Conservation (phyloP, 257 asterid species). For the Solanum raphanifolium region DNA sequence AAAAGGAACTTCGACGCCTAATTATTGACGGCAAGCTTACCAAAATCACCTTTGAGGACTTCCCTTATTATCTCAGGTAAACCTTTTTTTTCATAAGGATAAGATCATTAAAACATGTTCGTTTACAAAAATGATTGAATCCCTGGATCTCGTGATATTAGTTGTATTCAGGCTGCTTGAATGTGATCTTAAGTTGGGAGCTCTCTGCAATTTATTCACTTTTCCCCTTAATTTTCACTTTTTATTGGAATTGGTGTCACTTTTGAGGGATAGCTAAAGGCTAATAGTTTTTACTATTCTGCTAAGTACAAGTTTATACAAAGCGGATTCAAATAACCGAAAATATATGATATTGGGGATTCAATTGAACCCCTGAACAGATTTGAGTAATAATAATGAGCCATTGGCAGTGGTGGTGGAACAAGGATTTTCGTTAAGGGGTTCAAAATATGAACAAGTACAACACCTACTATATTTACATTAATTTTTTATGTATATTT, state of each 20-base stretch:
- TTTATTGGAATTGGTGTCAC: not conserved
- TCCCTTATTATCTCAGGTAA: constrained; percentile 88
- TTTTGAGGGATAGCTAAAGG: not conserved
- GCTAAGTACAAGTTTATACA: not conserved
- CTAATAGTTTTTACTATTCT: not conserved
- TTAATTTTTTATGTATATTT: too few species aligned
- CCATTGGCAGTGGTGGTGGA: not conserved
- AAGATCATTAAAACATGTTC: too few species aligned
- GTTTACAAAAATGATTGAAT: too few species aligned
- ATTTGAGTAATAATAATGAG: not conserved
- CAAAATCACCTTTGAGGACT: constrained; percentile 48
- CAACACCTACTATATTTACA: too few species aligned
- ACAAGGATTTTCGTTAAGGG: not conserved
- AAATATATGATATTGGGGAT: not conserved
- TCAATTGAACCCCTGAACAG: not conserved
- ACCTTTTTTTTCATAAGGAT: not conserved
- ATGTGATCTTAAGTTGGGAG: not conserved
- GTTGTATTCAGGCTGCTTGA: not conserved
- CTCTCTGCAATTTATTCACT: not conserved
- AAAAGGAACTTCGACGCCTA: constrained; percentile 53
- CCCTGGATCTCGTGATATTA: not conserved
- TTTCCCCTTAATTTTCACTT: not conserved
- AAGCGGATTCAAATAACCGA: not conserved
- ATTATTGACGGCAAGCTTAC: constrained; percentile 50
- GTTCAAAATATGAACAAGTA: not conserved